Evolutionary conservation across 2,329 filamentous ascomycete genomes (phyloP).

Genomic region (Talaromyces amestolkiae): DNA sequence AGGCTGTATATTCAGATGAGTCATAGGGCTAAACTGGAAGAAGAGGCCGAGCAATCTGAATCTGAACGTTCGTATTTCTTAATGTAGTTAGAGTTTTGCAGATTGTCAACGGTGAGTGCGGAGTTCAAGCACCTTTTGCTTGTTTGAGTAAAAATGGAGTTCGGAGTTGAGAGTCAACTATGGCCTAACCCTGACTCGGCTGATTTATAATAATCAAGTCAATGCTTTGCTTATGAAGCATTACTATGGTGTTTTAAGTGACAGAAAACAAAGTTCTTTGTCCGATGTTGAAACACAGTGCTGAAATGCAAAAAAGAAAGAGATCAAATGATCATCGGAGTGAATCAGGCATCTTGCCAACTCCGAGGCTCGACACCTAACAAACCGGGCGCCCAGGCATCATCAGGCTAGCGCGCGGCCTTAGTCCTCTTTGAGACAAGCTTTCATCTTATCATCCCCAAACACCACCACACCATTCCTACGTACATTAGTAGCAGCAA

Average conservation of each 20-base stretch:
- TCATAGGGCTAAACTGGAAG: not conserved
- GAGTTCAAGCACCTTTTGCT: not conserved
- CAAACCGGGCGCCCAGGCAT: slow-evolving; percentile 2
- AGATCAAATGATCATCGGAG: not conserved
- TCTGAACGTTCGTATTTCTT: not conserved
- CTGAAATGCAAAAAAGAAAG: not conserved
- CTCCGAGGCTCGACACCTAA: slow-evolving; percentile 11
- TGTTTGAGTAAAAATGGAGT: not conserved
- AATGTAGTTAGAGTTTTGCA: not conserved
- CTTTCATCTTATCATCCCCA: not conserved
- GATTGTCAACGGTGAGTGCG: not conserved
- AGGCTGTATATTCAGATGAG: not conserved
- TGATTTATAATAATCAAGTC: not conserved
- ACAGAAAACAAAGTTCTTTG: not conserved
- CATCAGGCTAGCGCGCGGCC: not conserved
- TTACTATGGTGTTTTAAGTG: too few relatives aligned
- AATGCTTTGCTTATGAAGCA: too few relatives aligned
- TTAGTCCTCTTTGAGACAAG: not conserved
- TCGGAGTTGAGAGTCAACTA: not conserved
- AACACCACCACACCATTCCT: not conserved
- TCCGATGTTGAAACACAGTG: not conserved
- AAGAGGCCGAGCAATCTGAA: not conserved
- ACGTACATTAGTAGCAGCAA: not conserved
- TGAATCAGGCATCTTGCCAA: not conserved
- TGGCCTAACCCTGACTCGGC: not conserved